Percentiles rank a stretch among this genome's conserved stretches.
Evolutionary conservation across 2,329 filamentous ascomycete species (phyloP).

Genomic region (Neofusicoccum laricinum): DNA sequence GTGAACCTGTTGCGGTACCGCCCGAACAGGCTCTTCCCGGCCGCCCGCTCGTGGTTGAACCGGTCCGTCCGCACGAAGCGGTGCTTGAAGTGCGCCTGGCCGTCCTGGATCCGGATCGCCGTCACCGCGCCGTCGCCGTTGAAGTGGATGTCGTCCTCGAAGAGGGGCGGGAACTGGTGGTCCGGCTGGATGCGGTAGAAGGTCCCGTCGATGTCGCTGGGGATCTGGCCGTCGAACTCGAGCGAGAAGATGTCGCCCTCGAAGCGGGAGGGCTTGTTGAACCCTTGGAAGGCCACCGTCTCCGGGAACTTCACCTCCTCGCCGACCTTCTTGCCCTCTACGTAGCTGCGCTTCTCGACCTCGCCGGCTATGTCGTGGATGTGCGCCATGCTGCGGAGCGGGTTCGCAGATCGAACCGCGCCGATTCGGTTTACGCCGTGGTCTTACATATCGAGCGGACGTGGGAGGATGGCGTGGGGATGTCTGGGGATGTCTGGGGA

Average conservation of each 20-base stretch:
- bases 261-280: conserved; percentile 39
- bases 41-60: conserved; percentile 38
- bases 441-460: too few relatives aligned
- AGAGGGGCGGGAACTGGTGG: conserved; percentile 53
- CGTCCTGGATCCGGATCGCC: conserved; percentile 41
- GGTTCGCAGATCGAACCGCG: not conserved
- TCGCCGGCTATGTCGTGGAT: conserved; percentile 1
- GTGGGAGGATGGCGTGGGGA: too few relatives aligned
- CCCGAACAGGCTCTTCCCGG: conserved; percentile 48
- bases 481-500: not conserved
- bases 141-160: conserved; percentile 54
- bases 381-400: not conserved
- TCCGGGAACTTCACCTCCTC: conserved; percentile 33
- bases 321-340: conserved; percentile 23
- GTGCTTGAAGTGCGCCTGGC: conserved; percentile 43
- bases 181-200: conserved; percentile 46
- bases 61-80: conserved; percentile 44
- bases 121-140: conserved; percentile 46
- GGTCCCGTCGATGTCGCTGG: conserved; percentile 43
- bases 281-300: conserved; percentile 37
- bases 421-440: not conserved
- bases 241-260: conserved; percentile 41
- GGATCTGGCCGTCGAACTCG: conserved; percentile 41
- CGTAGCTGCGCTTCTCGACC: conserved; percentile 19
- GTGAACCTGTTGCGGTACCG: conserved; percentile 58